phyloP scores from a whole-genome alignment of 1,284 basidiomycete species.

The Boletus smithii region DNA sequence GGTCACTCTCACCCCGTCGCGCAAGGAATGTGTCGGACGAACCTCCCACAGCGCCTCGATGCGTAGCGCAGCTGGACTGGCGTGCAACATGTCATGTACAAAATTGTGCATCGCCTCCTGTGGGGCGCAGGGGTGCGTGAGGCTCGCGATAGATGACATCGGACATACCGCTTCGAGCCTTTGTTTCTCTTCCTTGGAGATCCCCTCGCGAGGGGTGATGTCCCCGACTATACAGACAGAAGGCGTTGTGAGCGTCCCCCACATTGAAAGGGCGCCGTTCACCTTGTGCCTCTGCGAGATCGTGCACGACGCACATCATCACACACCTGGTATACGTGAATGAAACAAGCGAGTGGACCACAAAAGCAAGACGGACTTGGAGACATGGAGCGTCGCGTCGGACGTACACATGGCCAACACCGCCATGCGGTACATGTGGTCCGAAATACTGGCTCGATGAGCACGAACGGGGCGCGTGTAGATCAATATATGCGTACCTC shows the following conservation, averaged over 20 bases:
- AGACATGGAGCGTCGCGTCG: slow-evolving; percentile 68
- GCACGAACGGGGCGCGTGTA: background rate
- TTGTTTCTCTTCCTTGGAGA: slow-evolving; percentile 79
- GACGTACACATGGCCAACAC: slow-evolving; percentile 83
- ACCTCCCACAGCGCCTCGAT: slow-evolving; percentile 83
- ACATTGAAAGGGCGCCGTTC: background rate
- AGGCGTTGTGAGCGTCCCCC: background rate
- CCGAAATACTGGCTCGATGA: slow-evolving; percentile 69
- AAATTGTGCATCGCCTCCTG: slow-evolving; percentile 92
- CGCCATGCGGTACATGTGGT: slow-evolving; percentile 98
- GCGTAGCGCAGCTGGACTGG: slow-evolving; percentile 71
- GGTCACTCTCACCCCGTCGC: background rate
- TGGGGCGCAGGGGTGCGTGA: background rate
- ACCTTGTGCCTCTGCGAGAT: slow-evolving; percentile 94
- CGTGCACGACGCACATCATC: slow-evolving; percentile 89
- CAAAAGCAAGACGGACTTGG: slow-evolving; percentile 51
- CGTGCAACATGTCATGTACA: slow-evolving; percentile 84
- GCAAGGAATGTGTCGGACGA: slow-evolving; percentile 19
- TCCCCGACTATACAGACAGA: slow-evolving; percentile 68
- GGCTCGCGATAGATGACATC: background rate
- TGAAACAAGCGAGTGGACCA: background rate
- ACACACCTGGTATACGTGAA: slow-evolving; percentile 59
- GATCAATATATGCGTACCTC: slow-evolving; percentile 49
- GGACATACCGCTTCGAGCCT: slow-evolving; percentile 63
- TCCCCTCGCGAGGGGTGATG: slow-evolving; percentile 87